Percentiles rank a stretch among this genome's conserved stretches.
These are phyloP conservation scores for Ophiocordyceps camponoti-saundersi DNA, from an alignment of 2,329 filamentous ascomycete species.

Conservation along the genomic window DNA sequence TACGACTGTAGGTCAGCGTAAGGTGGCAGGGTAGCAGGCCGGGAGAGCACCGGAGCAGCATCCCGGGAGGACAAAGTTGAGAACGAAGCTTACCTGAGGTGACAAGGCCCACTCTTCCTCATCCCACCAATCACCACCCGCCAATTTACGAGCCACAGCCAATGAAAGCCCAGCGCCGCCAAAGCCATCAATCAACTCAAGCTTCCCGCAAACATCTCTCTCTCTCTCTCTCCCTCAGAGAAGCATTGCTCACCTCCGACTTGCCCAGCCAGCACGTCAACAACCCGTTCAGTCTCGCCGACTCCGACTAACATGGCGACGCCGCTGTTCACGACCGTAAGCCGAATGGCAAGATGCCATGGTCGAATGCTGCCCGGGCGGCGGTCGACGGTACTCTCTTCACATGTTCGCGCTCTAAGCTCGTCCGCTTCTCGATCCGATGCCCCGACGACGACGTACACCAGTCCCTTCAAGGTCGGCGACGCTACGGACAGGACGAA, in stretches of 20 bases:
- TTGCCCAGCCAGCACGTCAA: no score
- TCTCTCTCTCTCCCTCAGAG: background rate
- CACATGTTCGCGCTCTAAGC: constrained; percentile 36
- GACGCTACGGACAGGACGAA: constrained; percentile 40
- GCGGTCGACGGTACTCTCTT: no score
- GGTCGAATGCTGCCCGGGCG: constrained; percentile 27
- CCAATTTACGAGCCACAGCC: constrained; percentile 27
- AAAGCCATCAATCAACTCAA: constrained; percentile 15
- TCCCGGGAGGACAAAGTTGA: no score
- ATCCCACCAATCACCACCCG: constrained; percentile 24
- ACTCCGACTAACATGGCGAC: no score
- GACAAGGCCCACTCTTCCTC: background rate
- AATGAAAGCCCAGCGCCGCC: constrained; percentile 25
- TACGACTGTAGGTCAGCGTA: no score
- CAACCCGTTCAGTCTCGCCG: no score
- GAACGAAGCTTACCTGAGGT: background rate
- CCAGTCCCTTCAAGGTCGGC: constrained; percentile 40
- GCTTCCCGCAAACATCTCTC: constrained; percentile 16
- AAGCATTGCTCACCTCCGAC: constrained; percentile 22
- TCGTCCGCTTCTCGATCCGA: constrained; percentile 32
- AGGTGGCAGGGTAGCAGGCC: no score
- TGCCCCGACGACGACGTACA: constrained; percentile 30
- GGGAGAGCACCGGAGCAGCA: no score
- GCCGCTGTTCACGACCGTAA: no score
- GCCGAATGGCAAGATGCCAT: no score